These are phyloP conservation scores for Colletotrichum echinochloae DNA, from an alignment of 2,329 filamentous ascomycete species.

Conservation along the genomic window DNA sequence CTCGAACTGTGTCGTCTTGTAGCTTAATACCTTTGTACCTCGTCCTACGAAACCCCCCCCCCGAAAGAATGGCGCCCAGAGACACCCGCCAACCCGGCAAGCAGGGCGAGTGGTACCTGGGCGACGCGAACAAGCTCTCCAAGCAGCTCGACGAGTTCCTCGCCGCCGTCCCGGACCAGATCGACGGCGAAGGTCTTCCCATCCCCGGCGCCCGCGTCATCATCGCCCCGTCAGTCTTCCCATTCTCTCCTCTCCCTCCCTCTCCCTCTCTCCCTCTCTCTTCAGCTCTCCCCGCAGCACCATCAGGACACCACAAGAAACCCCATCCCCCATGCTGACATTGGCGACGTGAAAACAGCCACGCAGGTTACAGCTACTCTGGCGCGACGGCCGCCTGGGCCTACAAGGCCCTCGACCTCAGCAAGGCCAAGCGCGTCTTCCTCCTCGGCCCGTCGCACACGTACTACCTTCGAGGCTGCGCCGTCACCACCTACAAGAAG, in stretches of 20 bases:
- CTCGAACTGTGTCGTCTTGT: neutral
- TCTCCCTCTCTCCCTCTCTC: neutral
- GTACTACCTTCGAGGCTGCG: conserved; percentile 81
- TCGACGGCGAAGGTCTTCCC: conserved; percentile 73
- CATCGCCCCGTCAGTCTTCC: conserved; percentile 42
- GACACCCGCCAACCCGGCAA: conserved; percentile 67
- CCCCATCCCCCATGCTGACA: neutral
- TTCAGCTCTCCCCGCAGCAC: neutral
- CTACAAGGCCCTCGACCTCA: conserved; percentile 88
- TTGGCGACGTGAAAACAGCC: conserved; percentile 65
- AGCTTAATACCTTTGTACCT: neutral
- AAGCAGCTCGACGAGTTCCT: conserved; percentile 81
- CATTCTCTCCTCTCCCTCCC: neutral
- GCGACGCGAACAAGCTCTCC: conserved; percentile 65
- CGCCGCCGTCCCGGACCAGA: conserved; percentile 72
- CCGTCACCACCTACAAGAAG: conserved; percentile 76
- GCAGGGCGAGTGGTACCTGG: conserved; percentile 89
- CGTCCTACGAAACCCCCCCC: neutral
- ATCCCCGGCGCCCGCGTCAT: conserved; percentile 82
- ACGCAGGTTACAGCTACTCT: conserved; percentile 94
- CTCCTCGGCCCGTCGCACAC: conserved; percentile 94
- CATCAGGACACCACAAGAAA: neutral
- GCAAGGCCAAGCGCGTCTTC: conserved; percentile 86
- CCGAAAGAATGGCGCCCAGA: neutral
- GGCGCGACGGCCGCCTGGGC: conserved; percentile 94